Conservation (phyloP, 306 rosid species). For the Oemleria cerasiformis region DNA sequence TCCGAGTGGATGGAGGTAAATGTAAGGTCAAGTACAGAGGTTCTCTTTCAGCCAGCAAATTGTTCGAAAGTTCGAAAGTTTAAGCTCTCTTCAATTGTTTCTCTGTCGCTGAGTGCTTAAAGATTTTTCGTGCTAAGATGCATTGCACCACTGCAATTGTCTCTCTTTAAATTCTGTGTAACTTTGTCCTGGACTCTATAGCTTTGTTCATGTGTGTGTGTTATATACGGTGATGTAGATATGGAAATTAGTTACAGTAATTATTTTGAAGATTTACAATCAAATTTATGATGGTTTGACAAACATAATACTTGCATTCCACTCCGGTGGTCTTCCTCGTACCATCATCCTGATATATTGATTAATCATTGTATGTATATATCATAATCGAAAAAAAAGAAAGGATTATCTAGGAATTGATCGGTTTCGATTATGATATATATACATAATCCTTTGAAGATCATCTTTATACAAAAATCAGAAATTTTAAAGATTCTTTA, state of each 20-base stretch:
- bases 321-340: too few relatives aligned
- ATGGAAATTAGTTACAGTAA: not conserved
- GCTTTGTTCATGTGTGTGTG: not conserved
- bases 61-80: slow-evolving; percentile 57
- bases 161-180: not conserved
- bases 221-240: not conserved
- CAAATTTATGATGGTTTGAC: too few relatives aligned
- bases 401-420: too few relatives aligned
- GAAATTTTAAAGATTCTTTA: too few relatives aligned
- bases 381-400: too few relatives aligned
- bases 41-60: slow-evolving; percentile 60
- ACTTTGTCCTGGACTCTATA: not conserved
- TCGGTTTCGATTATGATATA: too few relatives aligned
- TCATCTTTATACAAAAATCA: too few relatives aligned
- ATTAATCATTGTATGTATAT: too few relatives aligned
- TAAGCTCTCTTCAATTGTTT: slow-evolving; percentile 66
- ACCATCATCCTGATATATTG: too few relatives aligned
- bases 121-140: not conserved
- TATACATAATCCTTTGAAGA: too few relatives aligned
- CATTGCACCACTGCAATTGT: not conserved
- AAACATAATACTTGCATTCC: too few relatives aligned
- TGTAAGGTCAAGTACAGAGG: slow-evolving; percentile 77
- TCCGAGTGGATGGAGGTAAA: slow-evolving; percentile 67
- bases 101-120: slow-evolving; percentile 79
- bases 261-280: too few relatives aligned